These are phyloP conservation scores for Microbotryum scabiosae DNA, from an alignment of 1,284 basidiomycete species.

Conservation along the genomic window DNA sequence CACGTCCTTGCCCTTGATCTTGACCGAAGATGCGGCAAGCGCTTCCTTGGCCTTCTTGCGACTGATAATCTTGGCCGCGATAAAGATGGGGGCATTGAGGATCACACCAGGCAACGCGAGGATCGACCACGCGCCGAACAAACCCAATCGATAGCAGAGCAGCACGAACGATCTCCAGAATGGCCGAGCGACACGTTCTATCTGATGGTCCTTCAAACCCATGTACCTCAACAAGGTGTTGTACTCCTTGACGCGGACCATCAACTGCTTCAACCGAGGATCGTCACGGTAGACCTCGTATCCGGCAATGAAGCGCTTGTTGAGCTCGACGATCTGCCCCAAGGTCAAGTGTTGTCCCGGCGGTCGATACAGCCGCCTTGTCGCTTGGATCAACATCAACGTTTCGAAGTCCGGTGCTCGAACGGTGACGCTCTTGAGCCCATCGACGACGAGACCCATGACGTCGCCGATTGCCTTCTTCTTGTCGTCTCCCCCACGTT, in stretches of 20 bases:
- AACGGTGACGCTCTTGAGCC: slow-evolving; percentile 93
- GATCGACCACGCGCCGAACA: slow-evolving; percentile 75
- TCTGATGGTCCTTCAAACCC: slow-evolving; percentile 94
- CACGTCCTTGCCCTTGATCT: slow-evolving; percentile 90
- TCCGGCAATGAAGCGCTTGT: slow-evolving; percentile 87
- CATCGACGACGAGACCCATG: slow-evolving; percentile 87
- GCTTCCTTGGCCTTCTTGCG: slow-evolving; percentile 93
- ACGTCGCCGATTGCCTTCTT: slow-evolving; percentile 83
- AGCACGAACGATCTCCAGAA: slow-evolving; percentile 82
- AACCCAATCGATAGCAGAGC: slow-evolving; percentile 69
- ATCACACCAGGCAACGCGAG: slow-evolving; percentile 91
- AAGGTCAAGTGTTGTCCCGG: slow-evolving; percentile 90
- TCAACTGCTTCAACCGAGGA: slow-evolving; percentile 73
- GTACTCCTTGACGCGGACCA: slow-evolving; percentile 81
- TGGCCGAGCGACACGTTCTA: slow-evolving; percentile 51
- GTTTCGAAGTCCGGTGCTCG: slow-evolving; percentile 97
- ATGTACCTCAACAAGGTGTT: slow-evolving; percentile 85
- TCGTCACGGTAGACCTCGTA: slow-evolving; percentile 86
- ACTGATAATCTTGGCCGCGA: slow-evolving; percentile 81
- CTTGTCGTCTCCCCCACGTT: slow-evolving; percentile 79
- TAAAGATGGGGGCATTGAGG: slow-evolving; percentile 89
- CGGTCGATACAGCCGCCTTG: slow-evolving; percentile 84
- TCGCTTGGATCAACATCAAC: slow-evolving; percentile 96
- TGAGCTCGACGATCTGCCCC: slow-evolving; percentile 93
- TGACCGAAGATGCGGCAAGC: slow-evolving; percentile 89